Conservation (phyloP, 768 basidiomycete species). For the Tulasnella sp. region DNA sequence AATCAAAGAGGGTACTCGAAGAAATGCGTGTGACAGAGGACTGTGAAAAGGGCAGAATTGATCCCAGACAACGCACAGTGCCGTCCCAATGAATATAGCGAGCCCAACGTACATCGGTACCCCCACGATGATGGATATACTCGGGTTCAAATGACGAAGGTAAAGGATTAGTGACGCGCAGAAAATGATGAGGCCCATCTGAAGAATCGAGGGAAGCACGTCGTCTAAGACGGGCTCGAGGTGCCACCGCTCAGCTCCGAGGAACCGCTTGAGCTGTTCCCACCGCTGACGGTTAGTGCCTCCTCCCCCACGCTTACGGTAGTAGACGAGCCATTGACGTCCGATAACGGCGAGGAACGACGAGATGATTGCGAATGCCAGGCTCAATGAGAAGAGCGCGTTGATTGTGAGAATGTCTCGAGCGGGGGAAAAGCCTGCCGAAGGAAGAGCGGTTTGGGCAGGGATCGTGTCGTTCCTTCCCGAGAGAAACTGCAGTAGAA, state of each 20-base stretch:
- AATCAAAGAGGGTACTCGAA: neutral
- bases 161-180: neutral
- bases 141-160: neutral
- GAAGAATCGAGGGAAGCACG: neutral
- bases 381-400: neutral
- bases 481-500: neutral
- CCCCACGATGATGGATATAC: neutral
- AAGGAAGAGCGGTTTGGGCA: neutral
- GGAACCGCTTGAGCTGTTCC: neutral
- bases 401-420: neutral
- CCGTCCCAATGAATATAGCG: neutral
- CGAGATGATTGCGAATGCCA: neutral
- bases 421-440: neutral
- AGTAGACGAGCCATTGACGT: neutral
- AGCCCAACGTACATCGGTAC: neutral
- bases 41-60: neutral
- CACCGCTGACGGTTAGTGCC: neutral
- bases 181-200: neutral
- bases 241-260: neutral
- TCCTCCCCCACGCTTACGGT: neutral
- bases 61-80: neutral
- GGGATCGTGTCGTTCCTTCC: neutral
- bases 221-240: neutral
- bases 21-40: neutral
- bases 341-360: neutral